phyloP scores from a whole-genome alignment of 2,329 filamentous ascomycete species.

The Talaromyces sp. region DNA sequence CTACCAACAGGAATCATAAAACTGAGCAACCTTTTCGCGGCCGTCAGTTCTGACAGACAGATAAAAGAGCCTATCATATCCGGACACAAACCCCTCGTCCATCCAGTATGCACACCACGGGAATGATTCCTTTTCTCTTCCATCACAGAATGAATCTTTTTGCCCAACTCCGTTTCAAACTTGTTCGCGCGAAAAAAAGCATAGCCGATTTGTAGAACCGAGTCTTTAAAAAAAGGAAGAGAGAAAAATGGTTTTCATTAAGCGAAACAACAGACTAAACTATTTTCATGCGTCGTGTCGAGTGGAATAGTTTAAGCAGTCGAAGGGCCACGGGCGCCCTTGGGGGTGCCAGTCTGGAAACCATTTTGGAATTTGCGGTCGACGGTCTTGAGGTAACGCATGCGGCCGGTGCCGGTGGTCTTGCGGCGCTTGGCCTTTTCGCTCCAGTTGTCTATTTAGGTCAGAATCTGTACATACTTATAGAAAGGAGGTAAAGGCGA shows the following conservation, averaged over 20 bases:
- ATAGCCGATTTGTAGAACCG: background rate
- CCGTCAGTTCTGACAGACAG: slow-evolving; percentile 1
- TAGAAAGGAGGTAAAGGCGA: background rate
- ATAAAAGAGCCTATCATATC: background rate
- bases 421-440: slow-evolving; percentile 99
- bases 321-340: slow-evolving; percentile 70
- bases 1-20: slow-evolving; percentile 16
- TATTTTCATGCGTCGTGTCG: background rate
- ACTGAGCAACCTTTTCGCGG: slow-evolving; percentile 13
- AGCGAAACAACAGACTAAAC: slow-evolving; percentile 5
- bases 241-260: slow-evolving; percentile 6
- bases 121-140: background rate
- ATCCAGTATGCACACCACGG: slow-evolving; percentile 21
- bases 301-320: slow-evolving; percentile 40
- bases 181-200: background rate
- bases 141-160: slow-evolving; percentile 10
- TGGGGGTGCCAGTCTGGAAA: slow-evolving; percentile 87
- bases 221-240: background rate
- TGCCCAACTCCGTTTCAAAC: slow-evolving; percentile 5
- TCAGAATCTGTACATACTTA: slow-evolving; percentile 12
- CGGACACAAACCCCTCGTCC: background rate
- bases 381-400: slow-evolving; percentile 90
- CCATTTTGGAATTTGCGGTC: slow-evolving; percentile 95
- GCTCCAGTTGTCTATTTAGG: slow-evolving; percentile 85
- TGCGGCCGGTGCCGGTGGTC: slow-evolving; percentile 95